Evolutionary conservation across 129 eudicot genomes (phyloP), one percentile per base, ranked within the genome.

Genomic region (Centaurea solstitialis): DNA sequence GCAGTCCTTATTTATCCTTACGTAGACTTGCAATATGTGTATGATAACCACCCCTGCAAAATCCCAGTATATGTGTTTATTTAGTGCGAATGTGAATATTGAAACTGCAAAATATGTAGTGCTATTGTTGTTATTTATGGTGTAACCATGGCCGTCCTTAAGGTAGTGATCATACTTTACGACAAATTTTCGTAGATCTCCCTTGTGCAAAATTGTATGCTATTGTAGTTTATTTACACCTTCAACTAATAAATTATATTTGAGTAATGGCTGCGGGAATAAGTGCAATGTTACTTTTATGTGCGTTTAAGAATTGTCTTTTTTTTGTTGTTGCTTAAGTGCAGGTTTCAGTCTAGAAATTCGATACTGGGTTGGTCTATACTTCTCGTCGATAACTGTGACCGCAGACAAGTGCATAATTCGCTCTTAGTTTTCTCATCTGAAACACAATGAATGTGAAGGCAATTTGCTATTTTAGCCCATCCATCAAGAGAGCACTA

Each of bases 331-430:
- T n/a, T n/a, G n/a, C n/a, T n/a, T 17, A 41, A 53, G 59, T 88
- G 83, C 90, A 93, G 97, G 88, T 93, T 87, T 80, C 96, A 93
- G 76, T 78, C 97, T 82, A 88, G 97, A 84, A 90, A 87, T 76
- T 90, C 93, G 33, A 53, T 82, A 21, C 68, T 93, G 80, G 97
- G 90, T 78, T 93, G 96, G 97, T 88, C 96, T 65, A 86, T 93
- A 81, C 85, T 88, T 82, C 93, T 90, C 80, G 87, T 93, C 45
- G 99, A 95, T 85, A 81, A 93, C 86, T 90, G 94, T 26, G 93
- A 95, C 85, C 94, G 92, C 89, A 95, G 99, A 98, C 85, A 62
- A 87, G 89, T 70, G 66, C 11, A 47, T 26, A 35, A 24, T 26
- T 41, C 43, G 13, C 5, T 57, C 66, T 76, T 39, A 9, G 7